phyloP scores from a whole-genome alignment of 306 rosid species.

The Cicer yamashitae region DNA sequence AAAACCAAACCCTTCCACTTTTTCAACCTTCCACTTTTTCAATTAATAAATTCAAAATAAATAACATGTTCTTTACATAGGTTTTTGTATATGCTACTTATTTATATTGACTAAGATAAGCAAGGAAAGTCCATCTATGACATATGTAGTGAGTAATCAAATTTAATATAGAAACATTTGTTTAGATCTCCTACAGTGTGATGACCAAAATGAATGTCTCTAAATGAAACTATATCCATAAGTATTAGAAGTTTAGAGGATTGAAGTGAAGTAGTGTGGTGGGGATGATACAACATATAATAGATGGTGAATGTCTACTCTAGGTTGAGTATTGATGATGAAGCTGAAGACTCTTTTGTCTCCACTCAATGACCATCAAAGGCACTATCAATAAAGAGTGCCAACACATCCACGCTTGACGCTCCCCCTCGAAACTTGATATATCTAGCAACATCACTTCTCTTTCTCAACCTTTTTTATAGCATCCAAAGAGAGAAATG shows the following conservation, averaged over 20 bases:
- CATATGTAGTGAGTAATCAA: no score
- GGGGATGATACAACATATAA: slow-evolving; percentile 5
- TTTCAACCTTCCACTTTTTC: neutral
- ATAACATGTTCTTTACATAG: slow-evolving; percentile 37
- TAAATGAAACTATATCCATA: no score
- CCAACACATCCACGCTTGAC: slow-evolving; percentile 57
- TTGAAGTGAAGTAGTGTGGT: neutral
- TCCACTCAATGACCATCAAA: slow-evolving; percentile 66
- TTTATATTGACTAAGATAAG: slow-evolving; percentile 38
- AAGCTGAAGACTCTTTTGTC: slow-evolving; percentile 67
- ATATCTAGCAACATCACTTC: slow-evolving; percentile 8
- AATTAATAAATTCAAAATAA: slow-evolving; percentile 5
- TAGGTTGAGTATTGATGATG: slow-evolving; percentile 56
- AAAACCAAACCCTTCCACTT: slow-evolving; percentile 1
- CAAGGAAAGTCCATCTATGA: neutral
- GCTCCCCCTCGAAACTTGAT: slow-evolving; percentile 71
- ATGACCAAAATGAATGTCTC: no score
- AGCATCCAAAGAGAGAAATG: slow-evolving; percentile 66
- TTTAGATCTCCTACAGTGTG: no score
- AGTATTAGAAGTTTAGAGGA: no score
- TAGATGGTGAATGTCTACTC: slow-evolving; percentile 36
- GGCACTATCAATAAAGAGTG: slow-evolving; percentile 58
- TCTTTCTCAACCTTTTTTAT: slow-evolving; percentile 63
- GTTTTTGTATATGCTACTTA: slow-evolving; percentile 14
- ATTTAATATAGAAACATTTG: no score